phyloP scores from a whole-genome alignment of 2,329 filamentous ascomycete genomes.

The Teratosphaeria gauchensis region DNA sequence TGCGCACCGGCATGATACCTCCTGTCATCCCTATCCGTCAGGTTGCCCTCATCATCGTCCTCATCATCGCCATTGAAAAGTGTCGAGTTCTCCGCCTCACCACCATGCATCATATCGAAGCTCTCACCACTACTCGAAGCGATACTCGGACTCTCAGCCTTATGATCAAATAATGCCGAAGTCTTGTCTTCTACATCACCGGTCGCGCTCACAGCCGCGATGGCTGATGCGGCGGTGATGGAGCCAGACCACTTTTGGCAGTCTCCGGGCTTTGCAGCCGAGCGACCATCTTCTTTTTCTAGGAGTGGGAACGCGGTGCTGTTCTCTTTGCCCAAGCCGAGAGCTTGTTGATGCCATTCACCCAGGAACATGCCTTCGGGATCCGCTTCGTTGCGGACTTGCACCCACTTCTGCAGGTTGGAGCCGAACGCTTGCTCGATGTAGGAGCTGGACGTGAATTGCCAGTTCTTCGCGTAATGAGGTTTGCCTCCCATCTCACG shows the following conservation, averaged over 20 bases:
- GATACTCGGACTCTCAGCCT: conserved; percentile 8
- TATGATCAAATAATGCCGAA: background rate
- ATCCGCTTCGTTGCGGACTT: conserved; percentile 60
- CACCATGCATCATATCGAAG: conserved; percentile 38
- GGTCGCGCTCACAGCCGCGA: conserved; percentile 16
- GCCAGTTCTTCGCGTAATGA: conserved; percentile 92
- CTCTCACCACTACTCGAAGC: conserved; percentile 27
- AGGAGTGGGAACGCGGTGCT: background rate
- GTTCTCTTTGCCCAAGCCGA: conserved; percentile 37
- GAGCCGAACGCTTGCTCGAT: conserved; percentile 60
- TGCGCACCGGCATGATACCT: conserved; percentile 18
- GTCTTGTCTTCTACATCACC: conserved; percentile 1
- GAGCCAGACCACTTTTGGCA: conserved; percentile 24
- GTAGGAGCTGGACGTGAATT: conserved; percentile 46
- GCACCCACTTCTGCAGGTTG: conserved; percentile 57
- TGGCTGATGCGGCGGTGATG: background rate
- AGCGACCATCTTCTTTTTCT: conserved; percentile 24
- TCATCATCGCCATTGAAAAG: conserved; percentile 15
- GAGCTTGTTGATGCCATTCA: conserved; percentile 71
- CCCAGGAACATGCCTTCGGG: conserved; percentile 81
- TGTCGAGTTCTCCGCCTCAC: conserved; percentile 31
- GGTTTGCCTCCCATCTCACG: conserved; percentile 69
- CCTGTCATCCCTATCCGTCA: conserved; percentile 13
- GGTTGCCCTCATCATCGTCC: conserved; percentile 10
- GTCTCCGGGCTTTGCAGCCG: conserved; percentile 34